phyloP scores from a whole-genome alignment of 2,329 filamentous ascomycete genomes.

The Monosporascus ibericus region DNA sequence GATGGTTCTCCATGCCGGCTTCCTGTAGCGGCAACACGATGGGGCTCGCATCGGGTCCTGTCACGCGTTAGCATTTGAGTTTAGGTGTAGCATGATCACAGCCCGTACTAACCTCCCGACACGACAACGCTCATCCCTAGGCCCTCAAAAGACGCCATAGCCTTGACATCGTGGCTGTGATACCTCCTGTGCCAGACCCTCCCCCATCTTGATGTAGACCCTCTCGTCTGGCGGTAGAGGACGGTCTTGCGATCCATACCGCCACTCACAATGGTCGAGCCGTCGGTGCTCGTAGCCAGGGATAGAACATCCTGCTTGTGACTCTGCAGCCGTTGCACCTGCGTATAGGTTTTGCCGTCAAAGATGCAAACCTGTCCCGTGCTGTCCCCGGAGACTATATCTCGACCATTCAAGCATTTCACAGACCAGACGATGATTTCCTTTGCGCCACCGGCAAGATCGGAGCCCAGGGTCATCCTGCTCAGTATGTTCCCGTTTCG shows the following conservation, averaged over 20 bases:
- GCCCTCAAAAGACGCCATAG: conserved; percentile 85
- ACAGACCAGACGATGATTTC: conserved; percentile 91
- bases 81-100: not conserved
- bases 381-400: conserved; percentile 92
- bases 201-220: conserved; percentile 64
- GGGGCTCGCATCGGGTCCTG: conserved; percentile 79
- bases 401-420: conserved; percentile 78
- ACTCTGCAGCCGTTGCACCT: conserved; percentile 76
- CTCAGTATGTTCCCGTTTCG: conserved; percentile 69
- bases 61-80: conserved; percentile 22
- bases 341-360: conserved; percentile 87
- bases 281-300: conserved; percentile 75
- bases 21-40: conserved; percentile 74
- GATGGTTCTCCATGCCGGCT: conserved; percentile 73
- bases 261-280: conserved; percentile 76
- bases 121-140: conserved; percentile 78
- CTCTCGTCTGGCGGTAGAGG: conserved; percentile 64
- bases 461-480: conserved; percentile 79
- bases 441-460: conserved; percentile 69
- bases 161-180: conserved; percentile 92
- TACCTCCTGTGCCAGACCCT: conserved; percentile 82
- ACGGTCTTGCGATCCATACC: conserved; percentile 88
- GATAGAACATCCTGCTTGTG: conserved; percentile 89
- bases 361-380: conserved; percentile 90
- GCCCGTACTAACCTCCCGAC: conserved; percentile 66